Conservation (phyloP, 1,139 yeast species). For the Lizanozyma gosingica region DNA sequence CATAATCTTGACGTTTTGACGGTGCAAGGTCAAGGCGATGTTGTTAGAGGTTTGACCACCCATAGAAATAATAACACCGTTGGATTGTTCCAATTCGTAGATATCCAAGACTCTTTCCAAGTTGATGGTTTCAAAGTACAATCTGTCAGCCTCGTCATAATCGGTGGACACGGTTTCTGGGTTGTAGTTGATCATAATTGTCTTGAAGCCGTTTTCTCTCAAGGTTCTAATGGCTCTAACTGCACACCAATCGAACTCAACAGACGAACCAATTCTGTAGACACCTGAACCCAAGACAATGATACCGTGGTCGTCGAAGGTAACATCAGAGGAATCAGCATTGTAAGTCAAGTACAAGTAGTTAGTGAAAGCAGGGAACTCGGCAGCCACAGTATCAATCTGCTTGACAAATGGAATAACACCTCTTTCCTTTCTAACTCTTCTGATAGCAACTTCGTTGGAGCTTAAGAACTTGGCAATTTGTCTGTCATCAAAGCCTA, state of each 20-base stretch:
- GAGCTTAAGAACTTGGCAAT: slow-evolving; percentile 85
- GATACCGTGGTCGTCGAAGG: slow-evolving; percentile 77
- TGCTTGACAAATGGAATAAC: slow-evolving; percentile 91
- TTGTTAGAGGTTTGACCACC: slow-evolving; percentile 99
- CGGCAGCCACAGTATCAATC: slow-evolving; percentile 98
- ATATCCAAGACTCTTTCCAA: slow-evolving; percentile 93
- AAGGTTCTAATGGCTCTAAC: slow-evolving; percentile 92
- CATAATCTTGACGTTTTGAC: slow-evolving; percentile 90
- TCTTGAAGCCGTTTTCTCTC: slow-evolving; percentile 79
- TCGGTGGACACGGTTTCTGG: slow-evolving; percentile 98
- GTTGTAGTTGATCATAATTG: slow-evolving; percentile 95
- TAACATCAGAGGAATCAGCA: slow-evolving; percentile 81
- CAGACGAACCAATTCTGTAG: slow-evolving; percentile 90
- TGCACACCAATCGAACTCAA: slow-evolving; percentile 95
- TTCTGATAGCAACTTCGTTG: slow-evolving; percentile 88
- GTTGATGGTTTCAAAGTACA: slow-evolving; percentile 92
- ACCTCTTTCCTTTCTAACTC: slow-evolving; percentile 82
- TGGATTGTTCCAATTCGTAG: slow-evolving; percentile 83
- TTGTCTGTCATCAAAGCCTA: slow-evolving; percentile 96
- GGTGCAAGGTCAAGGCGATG: slow-evolving; percentile 87
- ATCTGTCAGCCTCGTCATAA: slow-evolving; percentile 96
- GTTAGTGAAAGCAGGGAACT: slow-evolving; percentile 95
- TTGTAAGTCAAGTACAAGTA: slow-evolving; percentile 93
- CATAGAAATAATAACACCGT: slow-evolving; percentile 94
- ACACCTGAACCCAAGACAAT: slow-evolving; percentile 94